phyloP scores from a whole-genome alignment of 257 asterid genomes.

The Solanum sitiens region DNA sequence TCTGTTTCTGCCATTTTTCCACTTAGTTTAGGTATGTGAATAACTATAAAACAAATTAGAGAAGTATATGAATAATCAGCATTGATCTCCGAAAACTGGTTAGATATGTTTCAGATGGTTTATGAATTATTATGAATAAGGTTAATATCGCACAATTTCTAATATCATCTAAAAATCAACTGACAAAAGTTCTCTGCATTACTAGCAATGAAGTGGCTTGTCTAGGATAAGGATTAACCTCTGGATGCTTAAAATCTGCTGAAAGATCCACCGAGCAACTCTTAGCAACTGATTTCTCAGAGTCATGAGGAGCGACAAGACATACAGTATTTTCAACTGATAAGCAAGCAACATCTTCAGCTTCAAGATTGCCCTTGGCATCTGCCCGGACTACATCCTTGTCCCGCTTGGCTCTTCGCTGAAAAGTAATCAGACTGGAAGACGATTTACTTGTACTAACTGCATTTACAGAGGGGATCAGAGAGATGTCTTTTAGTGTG shows the following conservation, averaged over 20 bases:
- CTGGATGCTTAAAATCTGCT: conserved; percentile 16
- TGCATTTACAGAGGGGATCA: conserved; percentile 1
- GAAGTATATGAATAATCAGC: not conserved
- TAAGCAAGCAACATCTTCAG: not conserved
- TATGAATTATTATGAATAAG: not conserved
- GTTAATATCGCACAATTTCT: not conserved
- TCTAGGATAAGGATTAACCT: conserved; percentile 6
- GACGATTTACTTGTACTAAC: conserved; percentile 16
- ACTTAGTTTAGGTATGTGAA: not conserved
- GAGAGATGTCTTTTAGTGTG: conserved; percentile 10
- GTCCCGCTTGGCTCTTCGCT: conserved; percentile 43
- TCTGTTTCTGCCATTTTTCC: not conserved
- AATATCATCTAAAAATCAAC: not conserved
- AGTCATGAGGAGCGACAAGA: not conserved
- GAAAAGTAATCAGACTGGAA: conserved; percentile 34
- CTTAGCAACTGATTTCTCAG: conserved; percentile 13
- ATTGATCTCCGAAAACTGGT: not conserved
- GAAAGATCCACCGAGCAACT: conserved; percentile 8
- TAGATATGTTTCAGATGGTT: not conserved
- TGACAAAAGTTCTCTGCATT: conserved; percentile 14
- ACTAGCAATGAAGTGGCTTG: not conserved
- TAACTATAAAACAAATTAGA: not conserved
- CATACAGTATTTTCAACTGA: conserved; percentile 12
- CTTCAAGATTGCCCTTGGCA: not conserved
- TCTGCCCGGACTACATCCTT: conserved; percentile 4